Percentiles rank a stretch among this genome's conserved stretches.
Evolutionary conservation across 352 stramenopile genomes (phyloP).

Genomic region (Saprolegnia diclina): DNA sequence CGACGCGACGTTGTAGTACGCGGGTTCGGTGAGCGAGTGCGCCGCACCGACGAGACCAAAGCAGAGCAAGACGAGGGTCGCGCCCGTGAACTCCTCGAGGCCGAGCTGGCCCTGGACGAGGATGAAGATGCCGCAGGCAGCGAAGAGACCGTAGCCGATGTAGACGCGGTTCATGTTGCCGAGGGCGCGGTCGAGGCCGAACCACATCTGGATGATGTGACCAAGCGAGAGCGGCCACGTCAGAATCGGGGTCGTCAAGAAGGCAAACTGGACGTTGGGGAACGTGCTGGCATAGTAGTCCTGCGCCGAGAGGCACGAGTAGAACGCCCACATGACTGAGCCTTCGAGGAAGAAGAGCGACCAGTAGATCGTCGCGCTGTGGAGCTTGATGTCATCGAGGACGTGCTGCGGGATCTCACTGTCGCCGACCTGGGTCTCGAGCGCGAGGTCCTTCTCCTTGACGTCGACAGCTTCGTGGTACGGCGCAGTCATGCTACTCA

Average conservation of each 20-base stretch:
- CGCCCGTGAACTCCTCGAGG: slow-evolving; percentile 58
- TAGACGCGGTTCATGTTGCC: slow-evolving; percentile 38
- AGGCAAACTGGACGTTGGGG: slow-evolving; percentile 53
- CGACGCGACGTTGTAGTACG: slow-evolving; percentile 52
- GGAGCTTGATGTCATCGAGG: slow-evolving; percentile 48
- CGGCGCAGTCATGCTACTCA: neutral
- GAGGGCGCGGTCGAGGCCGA: slow-evolving; percentile 51
- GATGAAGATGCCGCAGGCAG: slow-evolving; percentile 18
- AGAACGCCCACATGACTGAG: slow-evolving; percentile 67
- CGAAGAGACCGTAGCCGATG: slow-evolving; percentile 49
- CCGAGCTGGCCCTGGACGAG: slow-evolving; percentile 48
- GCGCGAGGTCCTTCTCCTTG: slow-evolving; percentile 13
- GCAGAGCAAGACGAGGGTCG: slow-evolving; percentile 46
- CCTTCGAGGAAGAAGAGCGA: slow-evolving; percentile 65
- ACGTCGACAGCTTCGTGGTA: slow-evolving; percentile 16
- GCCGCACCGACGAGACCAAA: slow-evolving; percentile 45
- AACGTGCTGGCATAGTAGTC: slow-evolving; percentile 56
- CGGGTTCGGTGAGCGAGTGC: slow-evolving; percentile 54
- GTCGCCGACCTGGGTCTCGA: neutral
- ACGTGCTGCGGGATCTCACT: slow-evolving; percentile 44
- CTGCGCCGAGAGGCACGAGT: slow-evolving; percentile 63
- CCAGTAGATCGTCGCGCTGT: slow-evolving; percentile 52
- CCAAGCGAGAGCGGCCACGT: slow-evolving; percentile 56
- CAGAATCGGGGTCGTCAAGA: slow-evolving; percentile 54
- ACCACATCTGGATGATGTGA: slow-evolving; percentile 50